phyloP scores from a whole-genome alignment of 768 basidiomycete species.

The Mycena rebaudengoi region DNA sequence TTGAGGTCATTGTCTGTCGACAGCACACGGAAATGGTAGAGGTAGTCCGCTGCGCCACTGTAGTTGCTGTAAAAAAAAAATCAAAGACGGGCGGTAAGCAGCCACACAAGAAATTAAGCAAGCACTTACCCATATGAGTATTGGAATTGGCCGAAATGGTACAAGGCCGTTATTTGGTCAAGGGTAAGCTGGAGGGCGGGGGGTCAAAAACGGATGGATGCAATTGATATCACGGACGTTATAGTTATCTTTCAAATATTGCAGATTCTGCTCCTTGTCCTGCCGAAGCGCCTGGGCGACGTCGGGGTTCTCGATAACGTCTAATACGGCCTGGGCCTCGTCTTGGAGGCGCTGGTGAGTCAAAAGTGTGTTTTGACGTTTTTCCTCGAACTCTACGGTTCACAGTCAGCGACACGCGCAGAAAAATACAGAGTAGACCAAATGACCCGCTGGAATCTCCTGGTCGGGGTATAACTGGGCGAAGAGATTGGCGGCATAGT shows the following conservation, averaged over 20 bases:
- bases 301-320: slow-evolving; percentile 96
- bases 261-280: slow-evolving; percentile 96
- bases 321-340: slow-evolving; percentile 91
- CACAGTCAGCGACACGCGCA: background rate
- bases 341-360: slow-evolving; percentile 87
- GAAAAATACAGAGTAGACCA: background rate
- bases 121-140: slow-evolving; percentile 86
- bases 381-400: slow-evolving; percentile 79
- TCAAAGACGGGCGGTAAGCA: background rate
- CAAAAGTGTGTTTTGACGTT: slow-evolving; percentile 82
- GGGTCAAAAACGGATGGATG: slow-evolving; percentile 1
- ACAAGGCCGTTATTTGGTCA: slow-evolving; percentile 94
- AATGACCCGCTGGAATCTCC: slow-evolving; percentile 72
- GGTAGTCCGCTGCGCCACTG: slow-evolving; percentile 94
- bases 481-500: slow-evolving; percentile 87
- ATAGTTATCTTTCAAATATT: slow-evolving; percentile 94
- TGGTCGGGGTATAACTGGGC: slow-evolving; percentile 79
- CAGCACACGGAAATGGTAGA: slow-evolving; percentile 98
- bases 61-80: slow-evolving; percentile 63
- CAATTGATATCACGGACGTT: slow-evolving; percentile 59
- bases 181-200: slow-evolving; percentile 74
- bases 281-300: slow-evolving; percentile 94
- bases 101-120: background rate
- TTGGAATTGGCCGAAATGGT: slow-evolving; percentile 98
- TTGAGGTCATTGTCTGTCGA: slow-evolving; percentile 94